phyloP scores from a whole-genome alignment of 768 basidiomycete genomes.

The Serendipita sp. region DNA sequence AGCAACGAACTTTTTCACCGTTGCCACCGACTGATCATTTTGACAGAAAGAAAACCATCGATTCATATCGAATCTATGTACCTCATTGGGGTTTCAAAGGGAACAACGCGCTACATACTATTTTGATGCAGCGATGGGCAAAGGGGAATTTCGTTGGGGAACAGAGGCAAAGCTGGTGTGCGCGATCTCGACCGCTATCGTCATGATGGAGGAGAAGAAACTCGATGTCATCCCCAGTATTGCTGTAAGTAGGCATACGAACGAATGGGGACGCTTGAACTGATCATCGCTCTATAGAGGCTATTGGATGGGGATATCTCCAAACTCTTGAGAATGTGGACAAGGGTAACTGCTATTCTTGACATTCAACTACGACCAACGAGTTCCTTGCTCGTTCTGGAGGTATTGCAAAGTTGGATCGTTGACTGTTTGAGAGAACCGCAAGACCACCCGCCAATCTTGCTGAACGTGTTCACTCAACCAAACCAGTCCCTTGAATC shows the following conservation, averaged over 20 bases:
- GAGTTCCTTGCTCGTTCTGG: conserved; percentile 32
- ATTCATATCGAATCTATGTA: background rate
- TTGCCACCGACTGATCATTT: background rate
- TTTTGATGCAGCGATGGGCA: conserved; percentile 45
- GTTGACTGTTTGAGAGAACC: conserved; percentile 25
- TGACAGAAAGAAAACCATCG: background rate
- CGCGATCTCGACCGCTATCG: conserved; percentile 52
- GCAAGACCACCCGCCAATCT: conserved; percentile 25
- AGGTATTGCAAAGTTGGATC: conserved; percentile 21
- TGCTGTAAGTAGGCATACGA: conserved; percentile 25
- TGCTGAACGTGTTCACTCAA: conserved; percentile 24
- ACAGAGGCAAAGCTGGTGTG: conserved; percentile 51
- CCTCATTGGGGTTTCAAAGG: background rate
- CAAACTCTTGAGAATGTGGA: conserved; percentile 40
- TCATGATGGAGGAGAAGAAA: conserved; percentile 53
- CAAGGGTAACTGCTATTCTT: conserved; percentile 36
- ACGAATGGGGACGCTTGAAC: no score
- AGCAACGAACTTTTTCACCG: background rate
- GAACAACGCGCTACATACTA: conserved; percentile 46
- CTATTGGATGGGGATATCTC: conserved; percentile 38
- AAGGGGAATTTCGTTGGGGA: conserved; percentile 55
- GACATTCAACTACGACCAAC: conserved; percentile 35
- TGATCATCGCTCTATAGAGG: conserved; percentile 16
- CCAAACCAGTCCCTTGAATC: conserved; percentile 18
- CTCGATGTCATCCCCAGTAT: conserved; percentile 56